These are phyloP conservation scores for Aspergillus quadrilineatus DNA, from an alignment of 2,329 filamentous ascomycete species.

Conservation along the genomic window DNA sequence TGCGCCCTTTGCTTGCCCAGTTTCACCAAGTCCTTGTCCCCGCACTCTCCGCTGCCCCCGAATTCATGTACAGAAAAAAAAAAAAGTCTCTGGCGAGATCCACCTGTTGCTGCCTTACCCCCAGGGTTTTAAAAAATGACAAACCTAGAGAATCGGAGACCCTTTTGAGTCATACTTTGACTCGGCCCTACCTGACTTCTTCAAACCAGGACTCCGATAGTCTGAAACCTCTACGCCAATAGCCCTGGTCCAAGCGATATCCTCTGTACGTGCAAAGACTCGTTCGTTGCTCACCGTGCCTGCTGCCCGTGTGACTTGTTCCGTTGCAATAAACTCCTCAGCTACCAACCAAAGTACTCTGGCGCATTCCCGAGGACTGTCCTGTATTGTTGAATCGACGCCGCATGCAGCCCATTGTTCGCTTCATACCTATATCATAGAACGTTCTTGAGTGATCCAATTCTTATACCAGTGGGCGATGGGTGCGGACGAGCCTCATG, in stretches of 20 bases:
- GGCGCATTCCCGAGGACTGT: background rate
- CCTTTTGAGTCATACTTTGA: constrained; percentile 6
- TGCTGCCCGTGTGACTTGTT: background rate
- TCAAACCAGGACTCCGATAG: background rate
- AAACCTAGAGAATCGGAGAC: background rate
- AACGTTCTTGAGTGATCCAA: background rate
- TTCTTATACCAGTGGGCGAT: background rate
- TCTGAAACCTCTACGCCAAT: background rate
- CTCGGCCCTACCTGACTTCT: background rate
- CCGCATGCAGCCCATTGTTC: no score
- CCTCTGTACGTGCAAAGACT: background rate
- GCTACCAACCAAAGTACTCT: no score
- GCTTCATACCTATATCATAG: no score
- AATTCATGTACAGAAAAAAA: background rate
- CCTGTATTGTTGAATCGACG: no score
- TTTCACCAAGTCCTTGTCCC: constrained; percentile 1
- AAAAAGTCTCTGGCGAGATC: background rate
- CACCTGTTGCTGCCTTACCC: background rate
- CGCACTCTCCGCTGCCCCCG: background rate
- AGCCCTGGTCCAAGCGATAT: background rate
- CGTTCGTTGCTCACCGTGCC: background rate
- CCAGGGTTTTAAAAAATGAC: background rate
- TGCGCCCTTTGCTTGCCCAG: constrained; percentile 1
- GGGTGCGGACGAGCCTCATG: background rate
- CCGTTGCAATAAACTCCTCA: no score